Evolutionary conservation across 2,329 filamentous ascomycete genomes (phyloP).

Genomic region (Stachybotrys chlorohalonatus): DNA sequence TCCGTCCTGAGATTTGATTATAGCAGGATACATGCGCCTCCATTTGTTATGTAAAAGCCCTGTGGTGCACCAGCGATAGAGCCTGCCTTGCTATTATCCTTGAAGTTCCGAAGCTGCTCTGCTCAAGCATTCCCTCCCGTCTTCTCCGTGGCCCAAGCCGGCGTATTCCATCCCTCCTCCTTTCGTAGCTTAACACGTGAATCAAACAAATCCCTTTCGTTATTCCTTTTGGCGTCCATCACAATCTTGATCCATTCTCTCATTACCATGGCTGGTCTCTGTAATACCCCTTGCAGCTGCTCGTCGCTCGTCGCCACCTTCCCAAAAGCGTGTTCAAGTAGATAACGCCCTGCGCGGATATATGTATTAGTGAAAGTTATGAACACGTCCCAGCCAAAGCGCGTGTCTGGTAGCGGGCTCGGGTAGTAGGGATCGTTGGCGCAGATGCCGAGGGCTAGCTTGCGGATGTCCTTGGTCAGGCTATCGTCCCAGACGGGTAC

Average conservation of each 20-base stretch:
- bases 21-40: no score
- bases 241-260: conserved; percentile 3
- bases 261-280: conserved; percentile 5
- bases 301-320: conserved; percentile 5
- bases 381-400: conserved; percentile 6
- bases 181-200: conserved; percentile 1
- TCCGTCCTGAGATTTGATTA: no score
- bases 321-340: conserved; percentile 4
- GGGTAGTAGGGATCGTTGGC: conserved; percentile 2
- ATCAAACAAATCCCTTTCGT: conserved; percentile 4
- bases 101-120: no score
- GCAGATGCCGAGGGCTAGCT: conserved; percentile 4
- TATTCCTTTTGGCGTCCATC: conserved; percentile 4
- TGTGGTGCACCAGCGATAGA: no score
- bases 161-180: conserved; percentile 3
- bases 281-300: conserved; percentile 2
- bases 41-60: no score
- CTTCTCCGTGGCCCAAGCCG: conserved; percentile 1
- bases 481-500: conserved; percentile 4
- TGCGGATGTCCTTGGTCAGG: conserved; percentile 2
- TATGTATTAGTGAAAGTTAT: conserved; percentile 4
- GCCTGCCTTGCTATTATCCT: no score
- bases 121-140: background rate
- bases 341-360: conserved; percentile 1
- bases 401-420: conserved; percentile 4